Conservation (phyloP, 2,329 filamentous ascomycete species). For the Stemphylium lycopersici region DNA sequence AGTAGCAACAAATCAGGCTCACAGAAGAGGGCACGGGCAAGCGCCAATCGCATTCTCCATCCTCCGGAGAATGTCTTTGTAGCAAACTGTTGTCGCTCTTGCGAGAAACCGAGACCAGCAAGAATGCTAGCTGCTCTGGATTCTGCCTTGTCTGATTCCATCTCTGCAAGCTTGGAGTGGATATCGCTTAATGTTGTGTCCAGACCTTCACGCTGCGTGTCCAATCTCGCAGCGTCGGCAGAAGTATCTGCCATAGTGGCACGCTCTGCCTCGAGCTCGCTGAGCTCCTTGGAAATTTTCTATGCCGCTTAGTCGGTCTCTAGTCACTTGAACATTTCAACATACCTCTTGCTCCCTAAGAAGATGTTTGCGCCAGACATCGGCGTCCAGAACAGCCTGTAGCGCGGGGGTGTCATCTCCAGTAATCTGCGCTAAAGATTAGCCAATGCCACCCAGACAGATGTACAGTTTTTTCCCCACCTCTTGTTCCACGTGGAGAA, state of each 20-base stretch:
- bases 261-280: slow-evolving; percentile 77
- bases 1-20: slow-evolving; percentile 94
- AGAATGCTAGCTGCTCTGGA: slow-evolving; percentile 94
- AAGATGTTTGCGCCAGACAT: slow-evolving; percentile 97
- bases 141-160: slow-evolving; percentile 99
- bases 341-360: slow-evolving; percentile 83
- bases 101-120: slow-evolving; percentile 93
- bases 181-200: slow-evolving; percentile 92
- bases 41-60: slow-evolving; percentile 97
- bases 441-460: slow-evolving; percentile 6
- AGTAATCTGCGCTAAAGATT: slow-evolving; percentile 66
- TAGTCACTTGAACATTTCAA: slow-evolving; percentile 15
- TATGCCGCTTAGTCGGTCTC: slow-evolving; percentile 33
- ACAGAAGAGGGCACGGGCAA: slow-evolving; percentile 95
- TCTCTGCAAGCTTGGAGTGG: slow-evolving; percentile 89
- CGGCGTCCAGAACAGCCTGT: slow-evolving; percentile 94
- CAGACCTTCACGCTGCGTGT: slow-evolving; percentile 85
- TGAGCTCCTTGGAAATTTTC: slow-evolving; percentile 79
- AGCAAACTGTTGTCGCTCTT: slow-evolving; percentile 87
- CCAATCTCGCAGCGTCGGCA: slow-evolving; percentile 81
- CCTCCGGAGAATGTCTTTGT: slow-evolving; percentile 99
- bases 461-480: slow-evolving; percentile 54
- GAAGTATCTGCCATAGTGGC: slow-evolving; percentile 88
- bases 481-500: slow-evolving; percentile 98
- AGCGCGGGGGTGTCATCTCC: slow-evolving; percentile 95